Base-by-base conservation (phyloP, 2,329 filamentous ascomycete genomes). In the Cadophora sp. region DNA sequence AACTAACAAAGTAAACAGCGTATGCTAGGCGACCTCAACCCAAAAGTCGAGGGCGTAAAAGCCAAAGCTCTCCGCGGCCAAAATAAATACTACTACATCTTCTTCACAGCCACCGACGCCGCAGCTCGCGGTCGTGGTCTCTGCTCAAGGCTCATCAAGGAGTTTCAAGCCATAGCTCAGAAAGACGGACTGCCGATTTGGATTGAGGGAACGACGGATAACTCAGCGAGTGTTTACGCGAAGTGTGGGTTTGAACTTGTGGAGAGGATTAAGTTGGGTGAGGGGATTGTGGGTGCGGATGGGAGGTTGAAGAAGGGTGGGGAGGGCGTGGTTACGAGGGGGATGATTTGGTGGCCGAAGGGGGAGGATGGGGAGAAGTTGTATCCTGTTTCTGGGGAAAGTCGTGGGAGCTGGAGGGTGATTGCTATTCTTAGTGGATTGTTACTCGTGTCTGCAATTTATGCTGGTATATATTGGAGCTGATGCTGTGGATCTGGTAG, bases 291-390 rank as follows among this genome's bases (percentile, higher is more conserved):
- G 8, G 66, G 48, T 36, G 47, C 41, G 20, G 63, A 64, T 53
- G 71, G 72, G 33, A 30, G 53, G 39, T 3, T 20, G 11, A 43
- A 61, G 41, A 45, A 59, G 18, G 71, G 66, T 22, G 68, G 70
- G 2, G 67, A 64, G 16, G 71, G 72, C 4, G 59, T 72, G 13
- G 63, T 48, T 24, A 62, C 69, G 30, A 71, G 71, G 67, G 71
- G 50, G 1, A 73, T 73, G 72, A 51, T 72, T 50, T 73, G 71
- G 71, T 64, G 68, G 61, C 66, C 65, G 6, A 56, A 66, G 36
- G 65, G 64, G n/a, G 24, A 51, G 33, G 18, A 53, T 48, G 55
- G 41, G 33, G 22, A 51, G 22, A 56, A 63, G 22, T 13, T 55
- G 27, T 39, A 39, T 3, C 45, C 43, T 27, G 22, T 45, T 3